Evolutionary conservation across 495 filamentous ascomycete genomes (phyloP).

Genomic region (Aspergillus baeticus): DNA sequence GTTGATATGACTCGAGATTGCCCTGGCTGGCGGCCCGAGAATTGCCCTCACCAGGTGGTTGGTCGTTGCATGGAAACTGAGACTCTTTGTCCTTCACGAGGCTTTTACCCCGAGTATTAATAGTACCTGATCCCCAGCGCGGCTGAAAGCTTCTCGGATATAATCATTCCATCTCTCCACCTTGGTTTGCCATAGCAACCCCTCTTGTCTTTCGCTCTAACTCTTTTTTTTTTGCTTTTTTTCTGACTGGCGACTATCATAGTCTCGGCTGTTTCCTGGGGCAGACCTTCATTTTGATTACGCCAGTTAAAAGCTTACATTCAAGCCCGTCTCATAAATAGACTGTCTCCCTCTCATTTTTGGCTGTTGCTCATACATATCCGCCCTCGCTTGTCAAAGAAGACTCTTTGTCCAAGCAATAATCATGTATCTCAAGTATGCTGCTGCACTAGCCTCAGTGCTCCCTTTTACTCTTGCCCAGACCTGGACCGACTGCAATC

Average conservation of each 20-base stretch:
- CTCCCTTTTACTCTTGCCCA: constrained; percentile 43
- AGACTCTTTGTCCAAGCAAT: not conserved
- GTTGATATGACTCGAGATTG: not conserved
- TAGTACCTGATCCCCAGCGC: constrained; percentile 1
- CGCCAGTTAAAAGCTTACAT: constrained; percentile 6
- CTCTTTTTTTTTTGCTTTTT: constrained; percentile 2
- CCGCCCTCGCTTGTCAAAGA: not conserved
- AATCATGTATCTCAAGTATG: constrained; percentile 37
- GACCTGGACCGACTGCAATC: constrained; percentile 46
- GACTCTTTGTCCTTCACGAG: constrained; percentile 4
- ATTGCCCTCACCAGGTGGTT: not conserved
- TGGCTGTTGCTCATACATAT: constrained; percentile 9
- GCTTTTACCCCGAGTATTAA: constrained; percentile 2
- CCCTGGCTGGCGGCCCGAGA: constrained; percentile 4
- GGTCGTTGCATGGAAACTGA: not conserved
- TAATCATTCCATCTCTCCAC: constrained; percentile 5
- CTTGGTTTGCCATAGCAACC: constrained; percentile 4
- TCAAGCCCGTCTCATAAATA: constrained; percentile 10
- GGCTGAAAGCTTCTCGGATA: constrained; percentile 4
- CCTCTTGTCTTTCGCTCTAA: not conserved
- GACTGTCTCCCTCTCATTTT: not conserved
- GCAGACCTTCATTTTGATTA: constrained; percentile 8
- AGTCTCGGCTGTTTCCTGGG: constrained; percentile 2
- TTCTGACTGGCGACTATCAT: not conserved
- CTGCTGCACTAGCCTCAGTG: constrained; percentile 34